These are phyloP conservation scores for Solanum ossicruentum DNA, from an alignment of 257 asterid species.

Conservation along the genomic window DNA sequence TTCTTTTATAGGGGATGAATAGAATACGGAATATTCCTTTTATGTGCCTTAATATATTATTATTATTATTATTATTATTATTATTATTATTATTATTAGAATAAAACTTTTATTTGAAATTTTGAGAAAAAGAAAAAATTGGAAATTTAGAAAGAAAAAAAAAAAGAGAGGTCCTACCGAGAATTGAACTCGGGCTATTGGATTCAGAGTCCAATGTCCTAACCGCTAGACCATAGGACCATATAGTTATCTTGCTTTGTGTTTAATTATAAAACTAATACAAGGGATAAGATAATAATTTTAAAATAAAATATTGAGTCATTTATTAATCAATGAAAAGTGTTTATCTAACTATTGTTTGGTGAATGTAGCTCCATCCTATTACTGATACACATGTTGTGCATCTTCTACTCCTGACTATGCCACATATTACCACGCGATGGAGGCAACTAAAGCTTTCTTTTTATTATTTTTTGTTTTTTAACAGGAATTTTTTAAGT, in stretches of 20 bases:
- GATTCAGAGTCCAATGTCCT: slow-evolving; percentile 48
- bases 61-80: too few relatives aligned
- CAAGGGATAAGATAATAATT: too few relatives aligned
- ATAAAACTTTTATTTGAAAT: neutral
- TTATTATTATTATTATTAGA: neutral
- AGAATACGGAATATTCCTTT: neutral
- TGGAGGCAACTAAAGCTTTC: neutral
- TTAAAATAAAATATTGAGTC: too few relatives aligned
- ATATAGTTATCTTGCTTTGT: fast-evolving
- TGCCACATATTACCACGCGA: neutral
- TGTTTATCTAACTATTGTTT: fast-evolving
- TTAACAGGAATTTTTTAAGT: too few relatives aligned
- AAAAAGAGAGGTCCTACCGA: slow-evolving; percentile 3
- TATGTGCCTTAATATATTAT: neutral
- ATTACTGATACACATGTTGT: neutral
- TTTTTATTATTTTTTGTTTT: too few relatives aligned
- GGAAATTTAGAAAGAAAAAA: too few relatives aligned
- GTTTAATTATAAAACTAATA: neutral
- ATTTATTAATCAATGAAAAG: too few relatives aligned
- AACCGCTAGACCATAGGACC: slow-evolving; percentile 35
- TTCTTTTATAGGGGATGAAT: neutral
- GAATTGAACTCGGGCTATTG: slow-evolving; percentile 37
- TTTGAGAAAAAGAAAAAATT: too few relatives aligned
- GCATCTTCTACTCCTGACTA: neutral
- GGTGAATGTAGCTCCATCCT: too few relatives aligned